phyloP scores from a whole-genome alignment of 108 stramenopile species.

The Skeletonema menzelii region DNA sequence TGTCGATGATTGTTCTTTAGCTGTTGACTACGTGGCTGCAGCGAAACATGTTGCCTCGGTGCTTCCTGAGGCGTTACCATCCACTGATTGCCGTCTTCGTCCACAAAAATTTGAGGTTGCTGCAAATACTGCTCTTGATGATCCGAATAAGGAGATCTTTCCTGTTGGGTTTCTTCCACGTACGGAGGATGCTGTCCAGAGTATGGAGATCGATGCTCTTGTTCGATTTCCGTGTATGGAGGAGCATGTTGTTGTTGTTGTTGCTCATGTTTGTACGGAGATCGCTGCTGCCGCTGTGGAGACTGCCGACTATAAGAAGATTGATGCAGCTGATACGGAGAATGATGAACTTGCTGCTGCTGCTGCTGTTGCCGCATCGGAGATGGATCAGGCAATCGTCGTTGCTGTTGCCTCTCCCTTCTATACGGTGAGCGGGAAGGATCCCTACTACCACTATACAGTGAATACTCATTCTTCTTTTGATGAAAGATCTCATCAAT shows the following conservation, averaged over 20 bases:
- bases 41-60: not conserved
- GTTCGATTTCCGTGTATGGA: not conserved
- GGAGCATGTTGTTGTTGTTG: not conserved
- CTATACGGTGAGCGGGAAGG: not conserved
- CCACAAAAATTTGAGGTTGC: not conserved
- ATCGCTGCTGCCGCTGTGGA: not conserved
- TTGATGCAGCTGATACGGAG: slow-evolving; percentile 1
- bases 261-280: slow-evolving; percentile 1
- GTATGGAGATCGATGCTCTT: not conserved
- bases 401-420: not conserved
- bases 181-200: not conserved
- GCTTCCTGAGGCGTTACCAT: not conserved
- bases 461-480: not conserved
- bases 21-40: not conserved
- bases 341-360: not conserved
- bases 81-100: not conserved
- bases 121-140: not conserved
- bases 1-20: not conserved
- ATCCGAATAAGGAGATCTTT: not conserved
- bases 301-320: not conserved
- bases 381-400: not conserved
- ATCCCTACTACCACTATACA: not conserved
- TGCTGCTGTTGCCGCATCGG: not conserved
- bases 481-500: slow-evolving; percentile 14
- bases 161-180: not conserved